Percentiles rank a stretch among this genome's conserved stretches.
These are phyloP conservation scores for Monascus ruber DNA, from an alignment of 2,329 filamentous ascomycete genomes.

Conservation along the genomic window DNA sequence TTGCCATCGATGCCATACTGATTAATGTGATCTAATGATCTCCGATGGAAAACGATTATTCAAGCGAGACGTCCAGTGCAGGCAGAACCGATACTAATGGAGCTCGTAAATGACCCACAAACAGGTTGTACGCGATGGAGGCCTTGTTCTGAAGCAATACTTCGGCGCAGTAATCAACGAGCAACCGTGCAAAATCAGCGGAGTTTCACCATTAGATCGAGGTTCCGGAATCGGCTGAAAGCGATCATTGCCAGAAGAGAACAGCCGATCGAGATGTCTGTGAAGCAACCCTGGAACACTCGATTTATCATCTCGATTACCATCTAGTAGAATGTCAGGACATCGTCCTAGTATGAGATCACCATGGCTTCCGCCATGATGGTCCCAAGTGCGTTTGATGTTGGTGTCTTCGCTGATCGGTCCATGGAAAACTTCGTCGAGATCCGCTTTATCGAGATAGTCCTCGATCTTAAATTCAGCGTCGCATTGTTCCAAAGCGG, in stretches of 20 bases:
- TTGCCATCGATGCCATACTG: conserved; percentile 48
- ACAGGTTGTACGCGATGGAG: conserved; percentile 46
- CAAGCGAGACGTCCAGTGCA: conserved; percentile 43
- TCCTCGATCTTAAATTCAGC: conserved; percentile 54
- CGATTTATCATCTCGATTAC: conserved; percentile 47
- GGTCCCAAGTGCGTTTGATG: conserved; percentile 37
- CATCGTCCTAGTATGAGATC: conserved; percentile 51
- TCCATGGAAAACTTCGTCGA: conserved; percentile 24
- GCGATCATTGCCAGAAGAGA: conserved; percentile 47
- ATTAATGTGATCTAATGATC: conserved; percentile 48
- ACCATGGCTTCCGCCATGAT: conserved; percentile 48
- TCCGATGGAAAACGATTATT: conserved; percentile 45
- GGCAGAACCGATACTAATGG: conserved; percentile 42
- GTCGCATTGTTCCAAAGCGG: conserved; percentile 68
- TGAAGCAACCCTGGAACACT: conserved; percentile 43
- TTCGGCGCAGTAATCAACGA: conserved; percentile 43
- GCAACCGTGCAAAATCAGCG: conserved; percentile 40
- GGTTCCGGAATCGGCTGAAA: conserved; percentile 46
- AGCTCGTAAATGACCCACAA: conserved; percentile 47
- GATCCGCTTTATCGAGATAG: conserved; percentile 49
- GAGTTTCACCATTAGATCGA: conserved; percentile 43
- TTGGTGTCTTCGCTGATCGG: conserved; percentile 32
- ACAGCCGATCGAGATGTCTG: conserved; percentile 48
- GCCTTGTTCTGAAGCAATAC: conserved; percentile 45
- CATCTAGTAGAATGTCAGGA: conserved; percentile 47